Conservation (phyloP, 2,329 filamentous ascomycete species). For the Diplodia sapinea region DNA sequence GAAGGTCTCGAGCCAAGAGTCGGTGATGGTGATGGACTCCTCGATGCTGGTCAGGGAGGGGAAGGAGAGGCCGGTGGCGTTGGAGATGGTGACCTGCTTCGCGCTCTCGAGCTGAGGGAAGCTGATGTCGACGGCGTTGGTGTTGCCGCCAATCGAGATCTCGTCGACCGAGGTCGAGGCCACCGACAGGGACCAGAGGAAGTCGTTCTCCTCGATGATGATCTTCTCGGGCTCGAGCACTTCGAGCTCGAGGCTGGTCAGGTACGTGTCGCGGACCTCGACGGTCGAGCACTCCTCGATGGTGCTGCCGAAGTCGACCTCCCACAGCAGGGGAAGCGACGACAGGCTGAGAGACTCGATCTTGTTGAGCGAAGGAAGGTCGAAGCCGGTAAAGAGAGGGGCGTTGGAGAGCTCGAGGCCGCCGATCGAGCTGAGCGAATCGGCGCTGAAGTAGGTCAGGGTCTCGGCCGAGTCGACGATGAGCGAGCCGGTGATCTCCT, state of each 20-base stretch:
- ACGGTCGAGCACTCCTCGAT: slow-evolving; percentile 11
- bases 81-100: slow-evolving; percentile 18
- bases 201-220: slow-evolving; percentile 24
- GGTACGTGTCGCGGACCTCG: slow-evolving; percentile 23
- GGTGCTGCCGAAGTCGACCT: slow-evolving; percentile 20
- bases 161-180: slow-evolving; percentile 16
- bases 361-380: slow-evolving; percentile 19
- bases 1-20: slow-evolving; percentile 15
- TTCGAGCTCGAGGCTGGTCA: slow-evolving; percentile 21
- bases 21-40: slow-evolving; percentile 16
- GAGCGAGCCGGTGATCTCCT: slow-evolving; percentile 28
- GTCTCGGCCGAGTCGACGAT: slow-evolving; percentile 16
- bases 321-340: slow-evolving; percentile 28
- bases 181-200: slow-evolving; percentile 21
- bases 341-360: slow-evolving; percentile 20
- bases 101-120: slow-evolving; percentile 21
- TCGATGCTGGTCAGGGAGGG: slow-evolving; percentile 24
- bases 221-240: slow-evolving; percentile 14
- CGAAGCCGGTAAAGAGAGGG: slow-evolving; percentile 8
- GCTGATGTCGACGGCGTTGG: slow-evolving; percentile 24
- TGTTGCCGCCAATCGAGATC: slow-evolving; percentile 17
- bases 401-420: slow-evolving; percentile 15
- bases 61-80: slow-evolving; percentile 16
- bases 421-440: slow-evolving; percentile 12
- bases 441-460: slow-evolving; percentile 21